Conservation (phyloP, 2,329 filamentous ascomycete species). For the Hymenoscyphus salicellus region DNA sequence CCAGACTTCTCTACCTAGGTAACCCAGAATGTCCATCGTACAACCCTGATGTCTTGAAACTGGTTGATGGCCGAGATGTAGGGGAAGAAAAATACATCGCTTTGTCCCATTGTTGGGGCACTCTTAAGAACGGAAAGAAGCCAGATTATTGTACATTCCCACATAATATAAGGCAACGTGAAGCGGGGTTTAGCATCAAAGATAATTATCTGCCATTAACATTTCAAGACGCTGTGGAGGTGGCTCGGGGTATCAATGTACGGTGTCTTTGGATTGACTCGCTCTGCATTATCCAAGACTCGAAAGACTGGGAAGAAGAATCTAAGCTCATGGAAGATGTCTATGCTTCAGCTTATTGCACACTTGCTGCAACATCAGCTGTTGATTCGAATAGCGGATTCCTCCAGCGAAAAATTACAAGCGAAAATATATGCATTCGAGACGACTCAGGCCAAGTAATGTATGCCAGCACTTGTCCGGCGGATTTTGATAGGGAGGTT, state of each 20-base stretch:
- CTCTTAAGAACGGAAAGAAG: background rate
- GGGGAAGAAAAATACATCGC: background rate
- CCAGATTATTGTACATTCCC: background rate
- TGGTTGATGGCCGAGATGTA: background rate
- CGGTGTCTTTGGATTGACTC: too few relatives aligned
- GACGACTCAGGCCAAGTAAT: constrained; percentile 1
- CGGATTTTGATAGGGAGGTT: constrained; percentile 8
- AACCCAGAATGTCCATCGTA: background rate
- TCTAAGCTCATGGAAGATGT: constrained; percentile 26
- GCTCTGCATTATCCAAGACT: too few relatives aligned
- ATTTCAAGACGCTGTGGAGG: too few relatives aligned
- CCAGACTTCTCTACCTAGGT: background rate
- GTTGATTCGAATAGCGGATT: background rate
- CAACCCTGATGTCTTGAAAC: background rate
- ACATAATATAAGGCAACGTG: background rate
- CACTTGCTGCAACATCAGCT: background rate
- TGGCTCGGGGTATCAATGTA: too few relatives aligned
- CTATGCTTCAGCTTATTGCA: constrained; percentile 13
- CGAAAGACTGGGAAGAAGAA: constrained; percentile 30
- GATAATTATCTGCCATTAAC: too few relatives aligned
- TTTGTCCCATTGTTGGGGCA: constrained; percentile 9
- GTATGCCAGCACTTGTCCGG: constrained; percentile 1
- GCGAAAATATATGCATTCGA: background rate
- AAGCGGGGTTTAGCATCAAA: too few relatives aligned
- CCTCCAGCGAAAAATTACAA: background rate